Percentiles rank a stretch among this genome's conserved stretches.
Evolutionary conservation across 176 grass and related monocot species (phyloP).

Genomic region (Ampelocalamus luodianensis): DNA sequence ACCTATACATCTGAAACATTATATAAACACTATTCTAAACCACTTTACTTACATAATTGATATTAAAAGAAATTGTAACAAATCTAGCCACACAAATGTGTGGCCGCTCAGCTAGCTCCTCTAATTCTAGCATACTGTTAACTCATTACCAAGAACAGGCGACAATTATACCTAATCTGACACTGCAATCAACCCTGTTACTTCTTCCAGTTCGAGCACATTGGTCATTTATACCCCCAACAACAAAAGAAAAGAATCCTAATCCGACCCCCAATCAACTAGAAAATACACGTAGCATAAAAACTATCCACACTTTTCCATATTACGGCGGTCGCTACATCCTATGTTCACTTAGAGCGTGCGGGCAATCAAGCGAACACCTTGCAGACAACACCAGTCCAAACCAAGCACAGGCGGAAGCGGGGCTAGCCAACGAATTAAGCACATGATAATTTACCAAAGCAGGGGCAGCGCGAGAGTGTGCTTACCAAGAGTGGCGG

Average conservation of each 20-base stretch:
- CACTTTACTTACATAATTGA: too few species aligned
- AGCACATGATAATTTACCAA: too few species aligned
- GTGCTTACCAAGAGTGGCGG: constrained; percentile 65
- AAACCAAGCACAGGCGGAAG: neutral
- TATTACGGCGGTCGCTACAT: neutral
- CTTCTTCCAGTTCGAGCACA: neutral
- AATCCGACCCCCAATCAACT: neutral
- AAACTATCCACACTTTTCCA: neutral
- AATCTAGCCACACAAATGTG: too few species aligned
- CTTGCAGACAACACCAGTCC: neutral
- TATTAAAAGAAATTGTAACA: too few species aligned
- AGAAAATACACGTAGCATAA: neutral
- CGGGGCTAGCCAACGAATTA: neutral
- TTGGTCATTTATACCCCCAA: neutral
- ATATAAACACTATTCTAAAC: too few species aligned
- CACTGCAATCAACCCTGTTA: neutral
- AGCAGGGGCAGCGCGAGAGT: too few species aligned
- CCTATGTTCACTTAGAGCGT: neutral
- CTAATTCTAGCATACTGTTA: neutral
- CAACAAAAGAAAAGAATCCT: neutral
- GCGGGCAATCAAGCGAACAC: constrained; percentile 36
- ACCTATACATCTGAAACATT: too few species aligned
- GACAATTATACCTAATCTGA: neutral
- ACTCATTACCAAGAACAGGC: neutral
- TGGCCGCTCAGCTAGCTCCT: too few species aligned